Evolutionary conservation across 805 yeast species (phyloP).

Genomic region (Sugiyamaella floridensis): DNA sequence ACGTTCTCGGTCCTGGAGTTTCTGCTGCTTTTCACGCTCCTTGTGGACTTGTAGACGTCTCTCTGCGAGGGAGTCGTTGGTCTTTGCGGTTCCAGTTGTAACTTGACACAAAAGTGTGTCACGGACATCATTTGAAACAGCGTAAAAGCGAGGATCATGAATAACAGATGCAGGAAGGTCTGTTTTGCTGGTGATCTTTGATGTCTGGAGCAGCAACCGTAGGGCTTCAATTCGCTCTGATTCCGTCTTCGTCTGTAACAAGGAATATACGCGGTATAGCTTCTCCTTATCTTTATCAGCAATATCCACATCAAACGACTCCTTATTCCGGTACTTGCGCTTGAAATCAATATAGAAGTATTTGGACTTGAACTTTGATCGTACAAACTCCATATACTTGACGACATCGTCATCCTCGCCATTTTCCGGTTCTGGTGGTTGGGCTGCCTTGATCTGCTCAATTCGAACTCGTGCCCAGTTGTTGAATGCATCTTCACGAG

Average conservation of each 20-base stretch:
- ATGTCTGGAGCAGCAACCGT: conserved; percentile 8
- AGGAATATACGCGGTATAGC: conserved; percentile 32
- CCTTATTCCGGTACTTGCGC: conserved; percentile 28
- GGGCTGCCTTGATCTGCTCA: conserved; percentile 4
- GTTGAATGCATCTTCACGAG: conserved; percentile 38
- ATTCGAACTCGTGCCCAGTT: conserved; percentile 36
- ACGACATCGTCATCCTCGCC: conserved; percentile 15
- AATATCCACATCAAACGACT: conserved; percentile 24
- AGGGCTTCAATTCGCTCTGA: conserved; percentile 19
- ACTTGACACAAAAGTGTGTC: not conserved
- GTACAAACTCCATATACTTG: conserved; percentile 28
- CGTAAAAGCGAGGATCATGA: conserved; percentile 5
- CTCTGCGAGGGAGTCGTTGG: not conserved
- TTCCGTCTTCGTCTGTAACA: conserved; percentile 16
- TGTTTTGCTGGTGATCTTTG: not conserved
- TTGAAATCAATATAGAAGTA: conserved; percentile 37
- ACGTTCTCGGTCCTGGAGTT: not conserved
- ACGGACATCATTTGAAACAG: not conserved
- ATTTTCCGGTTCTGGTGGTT: not conserved
- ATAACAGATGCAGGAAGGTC: conserved; percentile 1
- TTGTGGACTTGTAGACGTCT: not conserved
- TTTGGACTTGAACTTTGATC: conserved; percentile 23
- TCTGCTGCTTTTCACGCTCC: not conserved
- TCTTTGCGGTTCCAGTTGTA: not conserved
- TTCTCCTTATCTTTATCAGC: conserved; percentile 35